Evolutionary conservation across 1,284 basidiomycete species (phyloP).

Genomic region (Austroboletus novae-zelandiae): DNA sequence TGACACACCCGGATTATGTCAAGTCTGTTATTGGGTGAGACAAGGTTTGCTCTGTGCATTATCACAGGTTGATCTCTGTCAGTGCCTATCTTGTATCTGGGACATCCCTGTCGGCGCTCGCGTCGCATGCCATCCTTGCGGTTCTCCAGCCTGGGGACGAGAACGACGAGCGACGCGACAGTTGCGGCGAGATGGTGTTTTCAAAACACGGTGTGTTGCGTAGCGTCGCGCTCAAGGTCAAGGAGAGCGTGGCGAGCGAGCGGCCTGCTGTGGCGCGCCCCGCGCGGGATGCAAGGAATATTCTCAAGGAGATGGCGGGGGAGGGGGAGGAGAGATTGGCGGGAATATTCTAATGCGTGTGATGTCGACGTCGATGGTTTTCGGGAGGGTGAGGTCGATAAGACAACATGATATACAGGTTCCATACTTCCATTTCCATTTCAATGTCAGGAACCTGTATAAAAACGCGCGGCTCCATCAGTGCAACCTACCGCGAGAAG

Average conservation of each 20-base stretch:
- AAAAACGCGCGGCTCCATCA: no score
- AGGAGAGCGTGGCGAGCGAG: slow-evolving; percentile 70
- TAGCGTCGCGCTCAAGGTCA: slow-evolving; percentile 72
- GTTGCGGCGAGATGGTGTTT: slow-evolving; percentile 52
- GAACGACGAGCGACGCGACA: background rate
- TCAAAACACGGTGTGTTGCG: slow-evolving; percentile 60
- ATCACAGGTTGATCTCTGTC: background rate
- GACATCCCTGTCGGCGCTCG: slow-evolving; percentile 60
- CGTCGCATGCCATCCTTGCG: slow-evolving; percentile 63
- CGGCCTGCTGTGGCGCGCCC: slow-evolving; percentile 77
- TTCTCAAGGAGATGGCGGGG: slow-evolving; percentile 49
- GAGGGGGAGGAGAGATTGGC: slow-evolving; percentile 26
- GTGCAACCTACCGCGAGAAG: no score
- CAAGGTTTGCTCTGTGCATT: no score
- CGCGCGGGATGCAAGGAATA: slow-evolving; percentile 80
- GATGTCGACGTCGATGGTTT: no score
- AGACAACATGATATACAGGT: no score
- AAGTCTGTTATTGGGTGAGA: slow-evolving; percentile 69
- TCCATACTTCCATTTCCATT: no score
- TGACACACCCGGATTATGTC: slow-evolving; percentile 62
- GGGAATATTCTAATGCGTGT: slow-evolving; percentile 24
- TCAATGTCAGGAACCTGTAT: no score
- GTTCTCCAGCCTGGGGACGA: slow-evolving; percentile 8
- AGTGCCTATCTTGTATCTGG: slow-evolving; percentile 59
- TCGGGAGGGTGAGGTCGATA: no score